A percentile compares a stretch with the other conserved stretches of the same genome.
Conservation (phyloP, 306 rosid species). For the Crotalaria pallida region DNA sequence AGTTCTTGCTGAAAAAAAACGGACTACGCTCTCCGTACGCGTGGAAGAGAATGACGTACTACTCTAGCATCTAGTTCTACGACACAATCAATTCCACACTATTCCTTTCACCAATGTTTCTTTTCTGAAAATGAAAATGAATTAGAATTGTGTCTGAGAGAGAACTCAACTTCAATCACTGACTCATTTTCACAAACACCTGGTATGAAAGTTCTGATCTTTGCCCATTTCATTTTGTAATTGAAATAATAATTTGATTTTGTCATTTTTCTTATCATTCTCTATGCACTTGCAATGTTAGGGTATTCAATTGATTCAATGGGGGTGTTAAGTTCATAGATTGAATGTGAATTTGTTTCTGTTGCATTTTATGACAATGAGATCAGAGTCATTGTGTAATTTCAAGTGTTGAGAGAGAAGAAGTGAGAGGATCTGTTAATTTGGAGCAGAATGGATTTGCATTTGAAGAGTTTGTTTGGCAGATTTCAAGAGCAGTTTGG, state of each 20-base stretch:
- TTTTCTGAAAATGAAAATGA: neutral
- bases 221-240: neutral
- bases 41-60: neutral
- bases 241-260: neutral
- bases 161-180: neutral
- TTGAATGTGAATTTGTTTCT: neutral
- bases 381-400: neutral
- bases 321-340: neutral
- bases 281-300: neutral
- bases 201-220: slow-evolving; percentile 19
- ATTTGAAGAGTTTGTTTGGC: slow-evolving; percentile 60
- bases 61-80: neutral
- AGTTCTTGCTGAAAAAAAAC: slow-evolving; percentile 4
- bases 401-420: slow-evolving; percentile 6
- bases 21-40: neutral
- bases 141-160: neutral
- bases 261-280: neutral
- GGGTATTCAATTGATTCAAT: neutral
- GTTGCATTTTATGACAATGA: neutral
- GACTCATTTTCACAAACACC: neutral
- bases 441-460: slow-evolving; percentile 47
- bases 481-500: slow-evolving; percentile 74
- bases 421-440: slow-evolving; percentile 13
- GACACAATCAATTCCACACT: neutral
- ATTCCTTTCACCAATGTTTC: neutral